These are phyloP conservation scores for Glycine tomentella DNA, from an alignment of 306 rosid genomes.

Conservation along the genomic window DNA sequence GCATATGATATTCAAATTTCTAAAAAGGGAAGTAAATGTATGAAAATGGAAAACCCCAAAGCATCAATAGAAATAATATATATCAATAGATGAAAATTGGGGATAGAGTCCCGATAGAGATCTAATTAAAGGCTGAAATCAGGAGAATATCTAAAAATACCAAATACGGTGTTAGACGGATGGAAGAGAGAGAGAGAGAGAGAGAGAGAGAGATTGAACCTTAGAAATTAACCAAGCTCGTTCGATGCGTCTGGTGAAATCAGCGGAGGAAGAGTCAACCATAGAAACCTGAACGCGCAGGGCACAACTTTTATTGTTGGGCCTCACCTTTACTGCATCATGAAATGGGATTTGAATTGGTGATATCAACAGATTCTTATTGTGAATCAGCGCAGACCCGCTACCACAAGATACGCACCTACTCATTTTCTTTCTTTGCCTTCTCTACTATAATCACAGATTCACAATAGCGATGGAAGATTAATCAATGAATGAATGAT, in stretches of 20 bases:
- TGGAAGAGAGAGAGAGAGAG: too few relatives aligned
- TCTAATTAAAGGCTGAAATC: too few relatives aligned
- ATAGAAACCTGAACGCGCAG: slow-evolving; percentile 75
- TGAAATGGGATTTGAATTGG: slow-evolving; percentile 2
- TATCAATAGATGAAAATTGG: too few relatives aligned
- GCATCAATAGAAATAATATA: not conserved
- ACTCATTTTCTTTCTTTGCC: slow-evolving; percentile 48
- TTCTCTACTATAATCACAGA: not conserved
- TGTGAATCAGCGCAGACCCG: slow-evolving; percentile 40
- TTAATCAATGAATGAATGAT: too few relatives aligned
- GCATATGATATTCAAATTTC: not conserved
- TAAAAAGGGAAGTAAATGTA: not conserved
- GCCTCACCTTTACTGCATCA: slow-evolving; percentile 11
- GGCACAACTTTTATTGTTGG: slow-evolving; percentile 43
- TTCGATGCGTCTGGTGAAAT: slow-evolving; percentile 82
- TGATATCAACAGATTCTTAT: slow-evolving; percentile 40
- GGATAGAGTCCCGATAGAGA: too few relatives aligned
- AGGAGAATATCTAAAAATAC: not conserved
- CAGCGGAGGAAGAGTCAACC: slow-evolving; percentile 79
- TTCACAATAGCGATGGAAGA: too few relatives aligned
- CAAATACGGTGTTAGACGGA: not conserved
- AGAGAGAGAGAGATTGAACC: slow-evolving; percentile 48
- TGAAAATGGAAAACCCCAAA: slow-evolving; percentile 5
- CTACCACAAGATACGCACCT: slow-evolving; percentile 41
- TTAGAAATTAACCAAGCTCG: slow-evolving; percentile 90